Base-by-base conservation (phyloP, 2,329 filamentous ascomycete species). In the Nakataea oryzae region DNA sequence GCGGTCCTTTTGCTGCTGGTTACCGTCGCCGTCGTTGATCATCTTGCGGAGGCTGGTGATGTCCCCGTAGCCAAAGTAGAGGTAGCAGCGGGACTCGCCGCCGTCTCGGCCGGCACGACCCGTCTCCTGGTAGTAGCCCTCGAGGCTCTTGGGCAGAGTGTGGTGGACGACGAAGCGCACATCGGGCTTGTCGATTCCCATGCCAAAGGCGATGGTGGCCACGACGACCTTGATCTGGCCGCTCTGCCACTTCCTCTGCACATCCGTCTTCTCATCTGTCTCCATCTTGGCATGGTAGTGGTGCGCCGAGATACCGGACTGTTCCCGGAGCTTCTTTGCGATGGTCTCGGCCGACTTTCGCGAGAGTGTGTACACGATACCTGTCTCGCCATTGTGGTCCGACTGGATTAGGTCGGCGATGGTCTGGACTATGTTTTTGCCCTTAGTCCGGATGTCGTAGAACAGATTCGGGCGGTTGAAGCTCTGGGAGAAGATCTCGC, bases 151-250 rank as follows among this genome's bases (percentile, higher is more conserved):
- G 1, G 95, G 95, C 7, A 99, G 81, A 56, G 87, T 90, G 69
- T 96, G 88, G 71, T 99, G 96, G 54, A 99, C 91, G 41, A 99
- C 95, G 72, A 96, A 99, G 30, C 95, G 89, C 58, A 99, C 95
- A 72, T 99, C 89, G 0, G 93, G 85, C 73, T 99, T 99, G 78
- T 99, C 95, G 66, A 99, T 99, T n/a, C 95, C 95, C 95, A 99
- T 99, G 8, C 95, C 95, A 71, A 99, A 99, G 28, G 95, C 95
- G 73, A 99, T 97, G 0, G 95, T 99, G 26, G 95, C 96, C 59
- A 99, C 95, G 56, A 99, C 96, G 41, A 99, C 90, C 67, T 96
- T 89, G 69, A 88, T 84, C 60, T 79, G 76, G 7, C 92, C 91
- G 56, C 76, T 78, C 73, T 99, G 95, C 95, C 95, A 99, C 32